Evolutionary conservation across 768 basidiomycete species (phyloP).

Genomic region (Strobilomyces dryophilus): DNA sequence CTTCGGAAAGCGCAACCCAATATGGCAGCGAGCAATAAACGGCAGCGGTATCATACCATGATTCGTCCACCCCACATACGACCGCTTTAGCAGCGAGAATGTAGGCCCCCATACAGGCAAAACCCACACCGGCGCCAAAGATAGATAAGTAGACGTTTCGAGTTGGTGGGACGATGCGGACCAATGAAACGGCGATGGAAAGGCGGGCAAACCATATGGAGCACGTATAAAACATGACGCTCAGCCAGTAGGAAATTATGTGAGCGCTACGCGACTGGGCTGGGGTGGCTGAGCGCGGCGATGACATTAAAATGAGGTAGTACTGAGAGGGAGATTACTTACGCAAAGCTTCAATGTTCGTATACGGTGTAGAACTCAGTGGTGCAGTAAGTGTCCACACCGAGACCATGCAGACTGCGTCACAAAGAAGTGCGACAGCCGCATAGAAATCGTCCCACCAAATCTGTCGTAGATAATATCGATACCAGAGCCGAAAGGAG

Average conservation of each 20-base stretch:
- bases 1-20: slow-evolving; percentile 49
- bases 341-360: slow-evolving; percentile 9
- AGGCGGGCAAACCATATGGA: slow-evolving; percentile 26
- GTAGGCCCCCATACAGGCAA: slow-evolving; percentile 20
- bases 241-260: slow-evolving; percentile 19
- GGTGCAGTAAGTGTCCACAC: slow-evolving; percentile 20
- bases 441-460: slow-evolving; percentile 32
- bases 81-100: slow-evolving; percentile 23
- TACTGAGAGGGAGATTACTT: neutral
- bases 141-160: neutral
- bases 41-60: slow-evolving; percentile 36
- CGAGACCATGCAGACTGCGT: slow-evolving; percentile 6
- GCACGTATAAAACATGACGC: slow-evolving; percentile 20
- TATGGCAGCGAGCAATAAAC: slow-evolving; percentile 42
- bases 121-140: slow-evolving; percentile 2
- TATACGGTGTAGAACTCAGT: slow-evolving; percentile 22
- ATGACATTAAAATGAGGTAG: neutral
- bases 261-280: slow-evolving; percentile 16
- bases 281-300: slow-evolving; percentile 17
- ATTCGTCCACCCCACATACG: slow-evolving; percentile 37
- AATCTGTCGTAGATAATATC: slow-evolving; percentile 17
- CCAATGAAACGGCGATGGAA: slow-evolving; percentile 22
- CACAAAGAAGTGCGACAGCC: slow-evolving; percentile 10
- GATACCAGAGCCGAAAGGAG: slow-evolving; percentile 26
- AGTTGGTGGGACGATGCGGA: slow-evolving; percentile 21